Evolutionary conservation across 1,284 basidiomycete species (phyloP), one percentile per base, ranked within the genome.

Genomic region (Cutaneotrichosporon cavernicola): DNA sequence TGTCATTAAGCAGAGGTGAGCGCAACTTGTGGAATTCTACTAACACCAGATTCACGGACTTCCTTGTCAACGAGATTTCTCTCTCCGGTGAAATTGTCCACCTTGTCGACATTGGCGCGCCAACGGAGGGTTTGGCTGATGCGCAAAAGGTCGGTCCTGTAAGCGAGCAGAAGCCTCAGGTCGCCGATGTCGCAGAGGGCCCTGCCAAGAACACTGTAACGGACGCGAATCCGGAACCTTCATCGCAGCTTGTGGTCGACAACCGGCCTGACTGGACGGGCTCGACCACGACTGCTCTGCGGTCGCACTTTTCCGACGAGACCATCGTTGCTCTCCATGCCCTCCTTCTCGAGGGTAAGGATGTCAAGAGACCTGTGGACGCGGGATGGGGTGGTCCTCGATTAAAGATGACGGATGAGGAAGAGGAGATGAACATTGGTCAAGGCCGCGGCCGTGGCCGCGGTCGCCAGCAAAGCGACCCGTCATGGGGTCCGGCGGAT

Each of bases 1-100:
- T 9, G 94, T 97, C 73, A 96, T 97, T 78, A 97, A 97, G 81
- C 93, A 97, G 81, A 85, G 93, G 93, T 92, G 66, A 66, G 84
- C 21, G 32, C 11, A 7, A 26, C 10, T 4, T 22, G 18, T 31
- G 14, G 13, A 18, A 46, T n/a, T 18, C 56, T 49, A 43, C 56
- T 50, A 7, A n/a, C 5, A 26, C 16, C 6, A 96, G 94, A 72
- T 97, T 97, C 77, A 94, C 93, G 46, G 94, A 97, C 80, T 97
- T 97, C 76, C 75, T 97, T 68, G 94, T 97, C 31, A 90, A 86
- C 74, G 94, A 97, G 81, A 88, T 97, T 51, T 87, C 91, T 70
- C 84, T 88, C 62, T 87, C 90, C 68, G 85, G 88, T 49, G 86
- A 90, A 65, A 88, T 91, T 5, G 82, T 94, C 9, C 89, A 90